Evolutionary conservation across 768 basidiomycete genomes (phyloP).

Genomic region (Tulasnella sp.): DNA sequence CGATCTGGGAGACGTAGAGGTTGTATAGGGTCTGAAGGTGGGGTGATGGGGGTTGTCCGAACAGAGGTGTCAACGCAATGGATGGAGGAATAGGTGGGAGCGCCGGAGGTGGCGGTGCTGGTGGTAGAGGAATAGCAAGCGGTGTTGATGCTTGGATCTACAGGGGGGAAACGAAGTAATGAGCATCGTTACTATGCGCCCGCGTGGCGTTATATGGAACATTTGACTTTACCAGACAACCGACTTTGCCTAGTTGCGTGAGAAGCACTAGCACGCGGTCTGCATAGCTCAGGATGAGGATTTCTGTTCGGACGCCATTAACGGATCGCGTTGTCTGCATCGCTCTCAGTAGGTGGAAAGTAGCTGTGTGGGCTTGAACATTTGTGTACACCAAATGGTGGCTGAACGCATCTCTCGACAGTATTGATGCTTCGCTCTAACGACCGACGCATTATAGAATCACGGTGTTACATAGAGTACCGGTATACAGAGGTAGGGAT

Average conservation of each 20-base stretch:
- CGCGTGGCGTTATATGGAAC: neutral
- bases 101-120: constrained; percentile 28
- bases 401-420: too few species aligned
- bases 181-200: too few species aligned
- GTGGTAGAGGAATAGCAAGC: constrained; percentile 42
- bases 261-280: constrained; percentile 79
- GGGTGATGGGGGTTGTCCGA: constrained; percentile 61
- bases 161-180: constrained; percentile 14
- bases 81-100: constrained; percentile 58
- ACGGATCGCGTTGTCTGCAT: constrained; percentile 24
- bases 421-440: too few species aligned
- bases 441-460: too few species aligned
- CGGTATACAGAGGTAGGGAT: too few species aligned
- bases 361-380: too few species aligned
- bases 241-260: constrained; percentile 86
- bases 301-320: constrained; percentile 51
- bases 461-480: too few species aligned
- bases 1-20: constrained; percentile 77
- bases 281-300: constrained; percentile 65
- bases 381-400: too few species aligned
- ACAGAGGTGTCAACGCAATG: constrained; percentile 61
- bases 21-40: constrained; percentile 62
- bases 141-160: constrained; percentile 79
- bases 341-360: too few species aligned
- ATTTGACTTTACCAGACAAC: constrained; percentile 52